A percentile compares a stretch with the other conserved stretches of the same genome.
phyloP scores from a whole-genome alignment of 2,329 filamentous ascomycete species.

The Colletotrichum truncatum region DNA sequence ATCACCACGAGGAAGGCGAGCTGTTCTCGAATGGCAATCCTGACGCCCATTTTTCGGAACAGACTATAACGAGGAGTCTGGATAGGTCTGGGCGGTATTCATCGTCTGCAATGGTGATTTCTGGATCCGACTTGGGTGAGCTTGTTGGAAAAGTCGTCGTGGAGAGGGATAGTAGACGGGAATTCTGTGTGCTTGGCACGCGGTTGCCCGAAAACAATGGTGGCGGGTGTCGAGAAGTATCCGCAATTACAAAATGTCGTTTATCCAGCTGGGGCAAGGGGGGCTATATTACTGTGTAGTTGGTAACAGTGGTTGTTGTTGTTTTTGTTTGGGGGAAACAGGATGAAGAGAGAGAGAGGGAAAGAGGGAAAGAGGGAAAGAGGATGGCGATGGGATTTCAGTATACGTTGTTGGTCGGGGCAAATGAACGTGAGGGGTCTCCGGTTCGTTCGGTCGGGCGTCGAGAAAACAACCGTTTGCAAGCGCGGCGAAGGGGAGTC shows the following conservation, averaged over 20 bases:
- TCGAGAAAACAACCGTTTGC: not conserved
- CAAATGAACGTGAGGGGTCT: too few species aligned
- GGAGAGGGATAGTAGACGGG: not conserved
- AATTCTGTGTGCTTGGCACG: slow-evolving; percentile 17
- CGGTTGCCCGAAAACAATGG: not conserved
- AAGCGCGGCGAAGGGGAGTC: not conserved
- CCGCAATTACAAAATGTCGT: slow-evolving; percentile 8
- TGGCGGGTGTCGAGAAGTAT: slow-evolving; percentile 1
- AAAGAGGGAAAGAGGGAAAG: too few species aligned
- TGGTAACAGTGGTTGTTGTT: too few species aligned
- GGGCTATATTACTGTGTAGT: too few species aligned
- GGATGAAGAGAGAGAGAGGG: too few species aligned
- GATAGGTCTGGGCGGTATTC: slow-evolving; percentile 18
- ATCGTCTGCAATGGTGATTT: slow-evolving; percentile 25
- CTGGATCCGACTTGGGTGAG: not conserved
- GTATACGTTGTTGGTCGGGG: too few species aligned
- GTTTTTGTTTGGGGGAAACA: too few species aligned
- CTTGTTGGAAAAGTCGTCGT: not conserved
- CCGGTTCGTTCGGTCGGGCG: not conserved
- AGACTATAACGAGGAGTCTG: slow-evolving; percentile 28
- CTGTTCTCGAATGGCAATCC: slow-evolving; percentile 89
- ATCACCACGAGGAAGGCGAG: slow-evolving; percentile 81
- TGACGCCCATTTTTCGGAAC: slow-evolving; percentile 61
- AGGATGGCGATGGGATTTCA: too few species aligned
- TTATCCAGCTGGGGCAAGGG: too few species aligned